A percentile compares a stretch with the other conserved stretches of the same genome.
phyloP scores from a whole-genome alignment of 2,329 filamentous ascomycete species.

The Penicillium palitans region DNA sequence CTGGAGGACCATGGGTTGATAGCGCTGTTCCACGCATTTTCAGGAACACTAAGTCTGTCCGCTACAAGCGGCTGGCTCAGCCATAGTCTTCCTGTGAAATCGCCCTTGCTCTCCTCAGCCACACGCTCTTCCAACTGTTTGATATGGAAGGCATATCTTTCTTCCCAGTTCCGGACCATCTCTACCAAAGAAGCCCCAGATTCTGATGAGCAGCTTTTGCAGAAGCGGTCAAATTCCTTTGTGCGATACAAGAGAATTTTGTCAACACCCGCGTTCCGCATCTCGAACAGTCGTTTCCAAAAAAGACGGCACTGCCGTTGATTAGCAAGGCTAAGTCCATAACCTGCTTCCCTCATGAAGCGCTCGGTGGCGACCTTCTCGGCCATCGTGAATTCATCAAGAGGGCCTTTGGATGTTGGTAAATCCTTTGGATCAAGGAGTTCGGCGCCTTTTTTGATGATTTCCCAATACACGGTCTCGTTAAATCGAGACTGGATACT shows the following conservation, averaged over 20 bases:
- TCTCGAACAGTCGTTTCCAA: conserved; percentile 19
- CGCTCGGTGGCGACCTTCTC: conserved; percentile 20
- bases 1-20: conserved; percentile 13
- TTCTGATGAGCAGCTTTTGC: conserved; percentile 8
- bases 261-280: conserved; percentile 15
- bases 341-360: conserved; percentile 18
- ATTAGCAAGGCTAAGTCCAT: conserved; percentile 16
- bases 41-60: conserved; percentile 12
- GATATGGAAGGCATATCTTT: conserved; percentile 12
- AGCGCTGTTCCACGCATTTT: conserved; percentile 15
- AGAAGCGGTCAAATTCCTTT: conserved; percentile 21
- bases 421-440: conserved; percentile 14
- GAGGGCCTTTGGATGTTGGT: conserved; percentile 17
- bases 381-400: conserved; percentile 18
- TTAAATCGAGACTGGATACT: conserved; percentile 14
- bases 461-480: conserved; percentile 18
- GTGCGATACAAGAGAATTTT: conserved; percentile 20
- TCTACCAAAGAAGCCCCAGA: conserved; percentile 10
- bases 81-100: conserved; percentile 10
- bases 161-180: conserved; percentile 12
- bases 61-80: conserved; percentile 7
- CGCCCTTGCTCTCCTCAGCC: conserved; percentile 8
- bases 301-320: conserved; percentile 17
- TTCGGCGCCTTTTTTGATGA: conserved; percentile 19
- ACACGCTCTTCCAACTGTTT: conserved; percentile 15